phyloP scores from a whole-genome alignment of 345 rosid species.

The Gossypium sturtianum region DNA sequence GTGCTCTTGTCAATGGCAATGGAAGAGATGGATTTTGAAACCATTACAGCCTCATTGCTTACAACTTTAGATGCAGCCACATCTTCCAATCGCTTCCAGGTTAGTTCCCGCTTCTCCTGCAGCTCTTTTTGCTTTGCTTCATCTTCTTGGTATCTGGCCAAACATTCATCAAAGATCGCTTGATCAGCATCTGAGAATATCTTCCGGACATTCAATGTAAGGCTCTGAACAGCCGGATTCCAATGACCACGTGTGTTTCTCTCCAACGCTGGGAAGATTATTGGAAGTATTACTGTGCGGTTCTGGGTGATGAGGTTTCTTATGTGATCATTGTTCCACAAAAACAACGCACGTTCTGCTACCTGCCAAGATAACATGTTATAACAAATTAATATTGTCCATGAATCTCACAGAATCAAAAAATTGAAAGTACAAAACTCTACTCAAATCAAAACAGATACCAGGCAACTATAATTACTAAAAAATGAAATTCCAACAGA shows the following conservation, averaged over 20 bases:
- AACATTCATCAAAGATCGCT: slow-evolving; percentile 62
- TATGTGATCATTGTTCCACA: slow-evolving; percentile 68
- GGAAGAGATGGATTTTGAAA: slow-evolving; percentile 43
- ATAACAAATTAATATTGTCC: neutral
- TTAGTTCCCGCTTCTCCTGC: slow-evolving; percentile 43
- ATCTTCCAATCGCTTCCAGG: slow-evolving; percentile 69
- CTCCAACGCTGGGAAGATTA: slow-evolving; percentile 55
- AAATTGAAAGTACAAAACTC: neutral
- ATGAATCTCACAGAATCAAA: neutral
- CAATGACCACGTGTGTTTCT: slow-evolving; percentile 47
- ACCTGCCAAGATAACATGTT: slow-evolving; percentile 31
- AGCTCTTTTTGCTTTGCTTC: slow-evolving; percentile 40
- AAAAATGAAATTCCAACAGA: neutral
- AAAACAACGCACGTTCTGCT: slow-evolving; percentile 58
- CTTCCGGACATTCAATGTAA: slow-evolving; percentile 54
- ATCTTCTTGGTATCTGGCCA: slow-evolving; percentile 50
- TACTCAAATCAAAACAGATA: neutral
- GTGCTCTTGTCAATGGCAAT: slow-evolving; percentile 35
- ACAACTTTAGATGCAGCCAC: slow-evolving; percentile 52
- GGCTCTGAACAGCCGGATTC: slow-evolving; percentile 65
- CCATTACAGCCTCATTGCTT: slow-evolving; percentile 51
- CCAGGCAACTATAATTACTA: neutral
- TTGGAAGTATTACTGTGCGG: slow-evolving; percentile 44
- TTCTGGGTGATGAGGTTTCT: slow-evolving; percentile 45
- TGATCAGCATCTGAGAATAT: slow-evolving; percentile 55